Base-by-base conservation (phyloP, 768 basidiomycete species). In the Exsudoporus frostii region DNA sequence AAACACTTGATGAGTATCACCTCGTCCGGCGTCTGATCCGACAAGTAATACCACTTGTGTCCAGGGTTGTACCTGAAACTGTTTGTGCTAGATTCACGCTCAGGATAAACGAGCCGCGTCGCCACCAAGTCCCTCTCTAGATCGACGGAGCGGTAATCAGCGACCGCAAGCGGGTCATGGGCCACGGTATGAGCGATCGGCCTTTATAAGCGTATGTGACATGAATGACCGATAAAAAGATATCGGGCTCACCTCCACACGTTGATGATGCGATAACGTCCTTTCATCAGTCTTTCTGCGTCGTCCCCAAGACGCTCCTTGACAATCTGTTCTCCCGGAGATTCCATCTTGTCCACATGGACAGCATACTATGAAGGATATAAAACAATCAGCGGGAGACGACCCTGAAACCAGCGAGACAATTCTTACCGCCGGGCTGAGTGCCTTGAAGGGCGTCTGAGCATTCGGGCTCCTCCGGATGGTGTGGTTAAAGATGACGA, bases 231-330 rank as follows among this genome's bases (percentile, higher is more conserved):
- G 19, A 34, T 11, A 27, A 19, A 3, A 4, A 7, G 19, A 39
- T 2, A 3, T 11, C 7, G 13, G 9, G 7, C 54, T 36, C 19
- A 64, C 52, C 75, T 72, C 76, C 75, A 77, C 42, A 75, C 67
- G 55, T 77, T 77, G 58, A 77, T 74, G 55, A 77, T 71, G 48
- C 69, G 74, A 34, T 67, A 64, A 25, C 74, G 71, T 2, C 66
- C 65, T 52, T 71, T 65, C 50, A 76, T 65, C 14, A 78, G 64
- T n/a, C 70, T 68, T 43, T 74, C 72, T 2, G 73, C 77, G 5
- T 77, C 75, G 20, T 65, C 71, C 10, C 63, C 65, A 15, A 72
- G 66, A 37, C 73, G 71, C 5, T 65, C 29, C 46, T 27, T 54
- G 43, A 53, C 5, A 8, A n/a, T 24, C 38, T 44, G 38, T 22